Percentiles rank a stretch among this genome's conserved stretches.
These are phyloP conservation scores for Hanseniaspora occidentalis DNA, from an alignment of 805 yeast genomes.

Conservation along the genomic window DNA sequence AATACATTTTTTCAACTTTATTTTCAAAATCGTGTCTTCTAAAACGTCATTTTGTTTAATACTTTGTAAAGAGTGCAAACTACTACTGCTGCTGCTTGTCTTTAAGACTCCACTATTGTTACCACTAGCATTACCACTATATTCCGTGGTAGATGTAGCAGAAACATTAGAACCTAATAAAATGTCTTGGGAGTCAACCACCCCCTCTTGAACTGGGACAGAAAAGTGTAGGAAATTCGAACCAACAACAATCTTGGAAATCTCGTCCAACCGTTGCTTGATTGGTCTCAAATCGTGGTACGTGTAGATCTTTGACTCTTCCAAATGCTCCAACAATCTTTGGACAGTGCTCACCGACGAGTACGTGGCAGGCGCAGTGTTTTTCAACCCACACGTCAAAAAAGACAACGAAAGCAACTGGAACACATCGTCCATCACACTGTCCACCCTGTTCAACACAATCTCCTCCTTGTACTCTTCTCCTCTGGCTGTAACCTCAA, in stretches of 20 bases:
- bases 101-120: conserved; percentile 12
- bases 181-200: conserved; percentile 8
- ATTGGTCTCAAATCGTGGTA: conserved; percentile 75
- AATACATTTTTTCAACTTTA: conserved; percentile 53
- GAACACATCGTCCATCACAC: conserved; percentile 76
- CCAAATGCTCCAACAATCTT: conserved; percentile 69
- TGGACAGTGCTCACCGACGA: conserved; percentile 81
- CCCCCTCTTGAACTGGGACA: too few species aligned
- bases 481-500: conserved; percentile 12
- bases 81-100: too few species aligned
- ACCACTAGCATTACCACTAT: conserved; percentile 10
- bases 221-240: conserved; percentile 18
- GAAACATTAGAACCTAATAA: conserved; percentile 9
- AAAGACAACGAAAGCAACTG: conserved; percentile 78
- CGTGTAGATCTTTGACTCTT: conserved; percentile 73
- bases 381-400: conserved; percentile 82
- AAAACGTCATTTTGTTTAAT: conserved; percentile 33
- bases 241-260: conserved; percentile 44
- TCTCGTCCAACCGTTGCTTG: conserved; percentile 56
- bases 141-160: conserved; percentile 12
- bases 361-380: conserved; percentile 88
- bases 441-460: conserved; percentile 43
- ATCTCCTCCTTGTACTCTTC: conserved; percentile 18
- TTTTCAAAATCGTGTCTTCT: conserved; percentile 47
- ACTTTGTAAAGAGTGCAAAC: neutral